Evolutionary conservation across 495 filamentous ascomycete genomes (phyloP).

Genomic region (Penicillium canescens): DNA sequence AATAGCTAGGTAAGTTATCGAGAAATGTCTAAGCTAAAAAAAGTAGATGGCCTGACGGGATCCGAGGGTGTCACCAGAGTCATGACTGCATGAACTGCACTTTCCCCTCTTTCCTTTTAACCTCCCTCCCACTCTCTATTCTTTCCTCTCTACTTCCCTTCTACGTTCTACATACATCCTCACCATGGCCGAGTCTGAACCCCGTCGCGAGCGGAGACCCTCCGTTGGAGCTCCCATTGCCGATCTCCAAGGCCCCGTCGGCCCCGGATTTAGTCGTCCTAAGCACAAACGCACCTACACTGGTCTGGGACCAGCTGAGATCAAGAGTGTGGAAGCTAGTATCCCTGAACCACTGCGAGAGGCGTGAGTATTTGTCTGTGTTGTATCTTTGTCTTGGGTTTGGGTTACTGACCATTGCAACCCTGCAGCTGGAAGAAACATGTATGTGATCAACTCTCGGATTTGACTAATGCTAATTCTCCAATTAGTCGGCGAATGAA

Average conservation of each 20-base stretch:
- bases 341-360: slow-evolving; percentile 89
- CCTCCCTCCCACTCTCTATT: slow-evolving; percentile 10
- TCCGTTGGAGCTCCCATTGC: slow-evolving; percentile 80
- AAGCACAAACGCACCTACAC: slow-evolving; percentile 96
- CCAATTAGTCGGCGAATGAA: slow-evolving; percentile 55
- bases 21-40: background rate
- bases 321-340: slow-evolving; percentile 85
- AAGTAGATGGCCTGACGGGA: background rate
- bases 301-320: slow-evolving; percentile 84
- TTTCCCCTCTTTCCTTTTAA: slow-evolving; percentile 19
- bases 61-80: slow-evolving; percentile 8
- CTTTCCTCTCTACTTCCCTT: background rate
- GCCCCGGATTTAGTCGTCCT: slow-evolving; percentile 70
- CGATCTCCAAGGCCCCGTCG: slow-evolving; percentile 78
- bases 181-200: background rate
- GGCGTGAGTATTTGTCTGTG: slow-evolving; percentile 52
- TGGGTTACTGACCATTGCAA: slow-evolving; percentile 13
- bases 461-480: background rate
- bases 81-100: slow-evolving; percentile 7
- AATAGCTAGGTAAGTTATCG: too few species aligned
- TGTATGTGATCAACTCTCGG: slow-evolving; percentile 38
- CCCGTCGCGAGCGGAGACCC: slow-evolving; percentile 64
- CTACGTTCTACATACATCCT: background rate
- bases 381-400: background rate
- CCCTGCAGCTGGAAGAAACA: slow-evolving; percentile 73